A percentile compares a stretch with the other conserved stretches of the same genome.
Evolutionary conservation across 2,329 filamentous ascomycete genomes (phyloP).

Genomic region (Pseudogymnoascus sp.): DNA sequence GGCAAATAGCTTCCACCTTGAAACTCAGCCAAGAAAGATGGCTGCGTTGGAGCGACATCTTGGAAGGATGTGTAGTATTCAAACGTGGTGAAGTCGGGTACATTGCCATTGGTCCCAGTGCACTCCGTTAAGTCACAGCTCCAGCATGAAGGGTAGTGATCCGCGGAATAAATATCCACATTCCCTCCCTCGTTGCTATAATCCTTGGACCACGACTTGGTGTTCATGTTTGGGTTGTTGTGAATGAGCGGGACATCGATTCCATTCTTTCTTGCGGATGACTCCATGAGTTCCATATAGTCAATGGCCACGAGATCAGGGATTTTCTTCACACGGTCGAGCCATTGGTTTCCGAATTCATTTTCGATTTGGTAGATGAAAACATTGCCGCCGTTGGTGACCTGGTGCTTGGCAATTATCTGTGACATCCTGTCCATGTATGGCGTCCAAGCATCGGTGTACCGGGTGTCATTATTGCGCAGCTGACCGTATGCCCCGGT

Average conservation of each 20-base stretch:
- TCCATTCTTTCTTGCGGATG: conserved; percentile 44
- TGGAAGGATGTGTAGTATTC: conserved; percentile 28
- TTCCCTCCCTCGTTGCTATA: conserved; percentile 49
- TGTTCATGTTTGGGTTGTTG: conserved; percentile 53
- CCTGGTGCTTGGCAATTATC: conserved; percentile 43
- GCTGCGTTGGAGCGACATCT: conserved; percentile 22
- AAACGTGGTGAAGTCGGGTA: conserved; percentile 41
- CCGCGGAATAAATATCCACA: conserved; percentile 45
- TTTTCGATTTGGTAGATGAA: conserved; percentile 52
- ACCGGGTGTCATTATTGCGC: conserved; percentile 44
- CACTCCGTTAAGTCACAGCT: conserved; percentile 55
- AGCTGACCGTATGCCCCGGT: conserved; percentile 49
- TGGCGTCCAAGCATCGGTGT: conserved; percentile 45
- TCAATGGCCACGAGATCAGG: conserved; percentile 41
- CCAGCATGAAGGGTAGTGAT: conserved; percentile 52
- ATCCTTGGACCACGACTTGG: conserved; percentile 52
- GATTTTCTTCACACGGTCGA: conserved; percentile 33
- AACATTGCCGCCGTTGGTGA: conserved; percentile 50
- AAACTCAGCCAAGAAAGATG: conserved; percentile 49
- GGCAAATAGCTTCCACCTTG: conserved; percentile 45
- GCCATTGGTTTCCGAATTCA: conserved; percentile 41
- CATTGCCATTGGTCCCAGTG: conserved; percentile 49
- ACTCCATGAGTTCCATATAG: conserved; percentile 52
- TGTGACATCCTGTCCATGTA: conserved; percentile 44
- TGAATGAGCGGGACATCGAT: conserved; percentile 50